phyloP scores from a whole-genome alignment of 106 monocot species.

The Acorus calamus region DNA sequence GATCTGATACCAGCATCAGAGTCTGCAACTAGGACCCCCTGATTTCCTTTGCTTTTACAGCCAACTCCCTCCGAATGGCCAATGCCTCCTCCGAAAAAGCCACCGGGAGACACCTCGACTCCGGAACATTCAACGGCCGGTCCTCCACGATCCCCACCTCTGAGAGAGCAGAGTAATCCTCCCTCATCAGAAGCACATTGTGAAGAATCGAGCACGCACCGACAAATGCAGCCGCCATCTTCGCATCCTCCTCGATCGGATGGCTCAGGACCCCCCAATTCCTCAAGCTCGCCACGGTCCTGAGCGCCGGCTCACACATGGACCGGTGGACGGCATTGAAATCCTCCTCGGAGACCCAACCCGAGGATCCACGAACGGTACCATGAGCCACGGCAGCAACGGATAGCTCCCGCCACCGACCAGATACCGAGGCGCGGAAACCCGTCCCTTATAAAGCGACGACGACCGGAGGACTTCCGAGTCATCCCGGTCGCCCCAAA shows the following conservation, averaged over 20 bases:
- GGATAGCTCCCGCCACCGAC: slow-evolving; percentile 36
- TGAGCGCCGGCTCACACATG: slow-evolving; percentile 30
- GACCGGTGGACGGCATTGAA: slow-evolving; percentile 36
- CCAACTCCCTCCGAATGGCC: too few species aligned
- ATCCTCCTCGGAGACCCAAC: slow-evolving; percentile 30
- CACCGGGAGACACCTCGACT: too few species aligned
- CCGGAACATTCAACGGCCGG: too few species aligned
- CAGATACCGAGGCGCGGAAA: slow-evolving; percentile 22
- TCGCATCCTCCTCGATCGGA: slow-evolving; percentile 29
- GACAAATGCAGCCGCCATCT: slow-evolving; percentile 50
- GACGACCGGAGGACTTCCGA: slow-evolving; percentile 23
- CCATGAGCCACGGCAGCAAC: slow-evolving; percentile 67
- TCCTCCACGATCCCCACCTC: background rate
- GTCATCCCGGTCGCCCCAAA: slow-evolving; percentile 17
- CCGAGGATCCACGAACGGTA: slow-evolving; percentile 29
- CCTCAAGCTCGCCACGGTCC: slow-evolving; percentile 41
- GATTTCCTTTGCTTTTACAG: too few species aligned
- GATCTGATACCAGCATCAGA: too few species aligned
- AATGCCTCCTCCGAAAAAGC: too few species aligned
- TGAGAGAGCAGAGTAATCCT: slow-evolving; percentile 38
- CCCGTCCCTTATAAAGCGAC: slow-evolving; percentile 32
- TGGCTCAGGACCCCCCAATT: slow-evolving; percentile 46
- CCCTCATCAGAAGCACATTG: slow-evolving; percentile 59
- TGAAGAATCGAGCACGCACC: slow-evolving; percentile 72
- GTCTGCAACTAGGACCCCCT: too few species aligned